Conservation (phyloP, 208 protist genomes). For the Trypanosoma congolense region DNA sequence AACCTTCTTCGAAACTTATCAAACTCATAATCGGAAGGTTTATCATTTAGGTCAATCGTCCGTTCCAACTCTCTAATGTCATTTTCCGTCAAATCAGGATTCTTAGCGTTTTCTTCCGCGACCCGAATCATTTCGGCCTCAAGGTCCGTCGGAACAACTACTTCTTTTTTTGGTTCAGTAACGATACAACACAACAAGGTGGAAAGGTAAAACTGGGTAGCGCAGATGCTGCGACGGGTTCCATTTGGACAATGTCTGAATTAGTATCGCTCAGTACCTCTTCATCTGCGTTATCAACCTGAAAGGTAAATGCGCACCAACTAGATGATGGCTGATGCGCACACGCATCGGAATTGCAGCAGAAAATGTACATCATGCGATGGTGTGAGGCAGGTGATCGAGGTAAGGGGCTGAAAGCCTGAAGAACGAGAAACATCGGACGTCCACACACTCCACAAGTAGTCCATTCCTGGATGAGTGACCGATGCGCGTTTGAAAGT, state of each 20-base stretch:
- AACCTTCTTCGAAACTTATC: constrained; percentile 72
- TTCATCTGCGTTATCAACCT: constrained; percentile 45
- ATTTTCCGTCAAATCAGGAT: constrained; percentile 31
- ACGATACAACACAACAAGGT: constrained; percentile 64
- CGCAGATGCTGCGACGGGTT: constrained; percentile 27
- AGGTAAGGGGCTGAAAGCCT: constrained; percentile 75
- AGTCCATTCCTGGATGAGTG: constrained; percentile 46
- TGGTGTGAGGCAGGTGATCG: constrained; percentile 28
- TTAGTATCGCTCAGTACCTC: constrained; percentile 34
- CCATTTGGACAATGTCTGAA: constrained; percentile 24
- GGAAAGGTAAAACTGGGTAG: constrained; percentile 52
- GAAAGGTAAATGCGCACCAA: constrained; percentile 61
- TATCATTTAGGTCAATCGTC: constrained; percentile 63
- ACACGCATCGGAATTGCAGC: constrained; percentile 67
- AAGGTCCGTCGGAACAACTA: constrained; percentile 50
- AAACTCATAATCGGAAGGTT: constrained; percentile 64
- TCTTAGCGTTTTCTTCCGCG: constrained; percentile 42
- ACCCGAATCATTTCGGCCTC: constrained; percentile 59
- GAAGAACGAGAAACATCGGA: constrained; percentile 62
- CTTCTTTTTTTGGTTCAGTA: constrained; percentile 55
- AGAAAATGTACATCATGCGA: constrained; percentile 82
- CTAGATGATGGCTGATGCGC: constrained; percentile 61
- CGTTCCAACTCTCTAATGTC: constrained; percentile 65
- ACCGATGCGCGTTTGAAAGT: constrained; percentile 29
- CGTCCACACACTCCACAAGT: constrained; percentile 65